These are phyloP conservation scores for Boechera stricta DNA, from an alignment of 345 rosid genomes.

Conservation along the genomic window DNA sequence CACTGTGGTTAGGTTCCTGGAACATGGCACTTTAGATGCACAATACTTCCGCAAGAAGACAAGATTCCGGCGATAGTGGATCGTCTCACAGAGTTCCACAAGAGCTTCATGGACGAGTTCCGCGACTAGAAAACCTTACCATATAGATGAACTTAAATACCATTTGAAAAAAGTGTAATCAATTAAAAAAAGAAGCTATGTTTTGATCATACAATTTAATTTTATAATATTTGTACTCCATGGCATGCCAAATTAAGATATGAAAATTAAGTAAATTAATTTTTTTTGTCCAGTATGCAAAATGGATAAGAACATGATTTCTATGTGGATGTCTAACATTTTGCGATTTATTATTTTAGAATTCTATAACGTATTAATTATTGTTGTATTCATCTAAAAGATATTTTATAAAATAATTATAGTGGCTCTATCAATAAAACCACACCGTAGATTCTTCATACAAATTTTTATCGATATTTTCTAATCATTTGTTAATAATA, in stretches of 20 bases:
- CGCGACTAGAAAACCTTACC: constrained; percentile 42
- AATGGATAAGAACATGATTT: no score
- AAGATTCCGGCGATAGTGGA: constrained; percentile 76
- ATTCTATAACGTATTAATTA: no score
- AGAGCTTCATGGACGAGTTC: constrained; percentile 78
- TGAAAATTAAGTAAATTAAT: background rate
- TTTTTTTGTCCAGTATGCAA: no score
- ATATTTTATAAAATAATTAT: no score
- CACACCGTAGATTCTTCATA: no score
- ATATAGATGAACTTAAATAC: background rate
- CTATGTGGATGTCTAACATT: no score
- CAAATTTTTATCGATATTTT: no score
- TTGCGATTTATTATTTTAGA: no score
- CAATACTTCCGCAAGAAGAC: constrained; percentile 86
- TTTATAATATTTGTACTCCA: background rate
- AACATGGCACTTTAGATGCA: constrained; percentile 97
- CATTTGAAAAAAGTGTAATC: constrained; percentile 2
- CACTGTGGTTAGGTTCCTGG: constrained; percentile 67
- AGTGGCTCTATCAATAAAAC: no score
- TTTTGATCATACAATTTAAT: background rate
- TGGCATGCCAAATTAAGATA: background rate
- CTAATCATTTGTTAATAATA: no score
- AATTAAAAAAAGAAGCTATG: background rate
- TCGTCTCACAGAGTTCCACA: constrained; percentile 73
- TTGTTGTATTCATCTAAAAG: no score